Evolutionary conservation across 371 early-diverging fungal genomes (phyloP).

Genomic region (Umbelopsis sp.): DNA sequence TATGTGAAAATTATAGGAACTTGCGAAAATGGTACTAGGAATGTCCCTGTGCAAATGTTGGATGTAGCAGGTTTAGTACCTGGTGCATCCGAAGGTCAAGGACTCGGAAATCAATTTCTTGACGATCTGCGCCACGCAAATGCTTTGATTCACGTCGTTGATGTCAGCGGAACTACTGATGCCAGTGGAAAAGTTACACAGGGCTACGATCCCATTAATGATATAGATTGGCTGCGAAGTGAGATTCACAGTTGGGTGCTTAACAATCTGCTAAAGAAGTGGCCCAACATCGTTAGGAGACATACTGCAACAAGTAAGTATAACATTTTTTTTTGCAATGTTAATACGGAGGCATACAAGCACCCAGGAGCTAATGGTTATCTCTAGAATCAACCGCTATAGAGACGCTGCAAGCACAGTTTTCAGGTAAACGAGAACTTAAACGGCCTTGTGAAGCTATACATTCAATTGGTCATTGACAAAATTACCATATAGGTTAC

Average conservation of each 20-base stretch:
- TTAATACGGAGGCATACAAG: too few species aligned
- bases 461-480: too few species aligned
- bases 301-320: conserved; percentile 58
- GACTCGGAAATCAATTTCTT: conserved; percentile 79
- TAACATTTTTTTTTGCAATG: background rate
- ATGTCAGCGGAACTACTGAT: conserved; percentile 82
- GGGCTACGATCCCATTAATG: conserved; percentile 82
- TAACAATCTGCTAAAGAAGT: conserved; percentile 69
- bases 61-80: conserved; percentile 86
- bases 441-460: too few species aligned
- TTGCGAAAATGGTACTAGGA: conserved; percentile 68
- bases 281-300: conserved; percentile 68
- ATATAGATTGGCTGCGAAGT: conserved; percentile 76
- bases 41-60: conserved; percentile 75
- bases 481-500: conserved; percentile 56
- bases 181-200: conserved; percentile 73
- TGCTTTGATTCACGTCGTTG: conserved; percentile 81
- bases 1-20: conserved; percentile 36
- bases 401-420: conserved; percentile 64
- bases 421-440: conserved; percentile 33
- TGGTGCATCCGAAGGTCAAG: conserved; percentile 76
- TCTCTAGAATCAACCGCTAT: conserved; percentile 38
- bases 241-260: conserved; percentile 71
- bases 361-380: background rate
- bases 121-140: conserved; percentile 80